A percentile compares a stretch with the other conserved stretches of the same genome.
Evolutionary conservation across 768 basidiomycete genomes (phyloP).

Genomic region (Lepiota brunneoincarnata): DNA sequence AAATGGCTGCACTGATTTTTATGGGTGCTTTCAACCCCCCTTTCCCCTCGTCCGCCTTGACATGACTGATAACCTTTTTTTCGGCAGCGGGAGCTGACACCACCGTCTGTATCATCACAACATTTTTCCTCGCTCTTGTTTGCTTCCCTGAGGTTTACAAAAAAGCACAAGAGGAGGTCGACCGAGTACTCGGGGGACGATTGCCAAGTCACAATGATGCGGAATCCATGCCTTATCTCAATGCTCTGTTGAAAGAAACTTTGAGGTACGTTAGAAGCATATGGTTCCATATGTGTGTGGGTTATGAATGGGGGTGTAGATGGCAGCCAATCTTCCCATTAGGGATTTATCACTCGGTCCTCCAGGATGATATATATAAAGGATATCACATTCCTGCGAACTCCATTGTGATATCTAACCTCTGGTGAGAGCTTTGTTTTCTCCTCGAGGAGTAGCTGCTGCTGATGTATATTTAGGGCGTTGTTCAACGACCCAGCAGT

Average conservation of each 20-base stretch:
- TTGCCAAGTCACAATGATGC: background rate
- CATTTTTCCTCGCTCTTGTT: background rate
- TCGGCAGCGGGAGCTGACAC: slow-evolving; percentile 8
- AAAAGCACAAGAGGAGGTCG: slow-evolving; percentile 5
- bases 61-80: background rate
- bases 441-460: background rate
- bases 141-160: background rate
- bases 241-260: background rate
- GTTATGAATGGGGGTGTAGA: background rate
- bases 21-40: slow-evolving; percentile 12
- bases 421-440: background rate
- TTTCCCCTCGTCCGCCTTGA: background rate
- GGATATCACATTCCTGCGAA: slow-evolving; percentile 12
- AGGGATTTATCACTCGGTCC: slow-evolving; percentile 6
- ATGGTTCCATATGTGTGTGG: slow-evolving; percentile 13
- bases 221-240: background rate
- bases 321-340: background rate
- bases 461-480: slow-evolving; percentile 6
- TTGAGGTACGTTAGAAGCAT: background rate
- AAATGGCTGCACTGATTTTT: slow-evolving; percentile 18
- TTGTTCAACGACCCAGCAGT: slow-evolving; percentile 15
- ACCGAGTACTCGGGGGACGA: background rate
- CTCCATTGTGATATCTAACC: slow-evolving; percentile 9
- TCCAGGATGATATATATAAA: slow-evolving; percentile 12
- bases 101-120: background rate